A percentile compares a stretch with the other conserved stretches of the same genome.
Conservation (phyloP, 257 asterid species). For the Solanum acaule region DNA sequence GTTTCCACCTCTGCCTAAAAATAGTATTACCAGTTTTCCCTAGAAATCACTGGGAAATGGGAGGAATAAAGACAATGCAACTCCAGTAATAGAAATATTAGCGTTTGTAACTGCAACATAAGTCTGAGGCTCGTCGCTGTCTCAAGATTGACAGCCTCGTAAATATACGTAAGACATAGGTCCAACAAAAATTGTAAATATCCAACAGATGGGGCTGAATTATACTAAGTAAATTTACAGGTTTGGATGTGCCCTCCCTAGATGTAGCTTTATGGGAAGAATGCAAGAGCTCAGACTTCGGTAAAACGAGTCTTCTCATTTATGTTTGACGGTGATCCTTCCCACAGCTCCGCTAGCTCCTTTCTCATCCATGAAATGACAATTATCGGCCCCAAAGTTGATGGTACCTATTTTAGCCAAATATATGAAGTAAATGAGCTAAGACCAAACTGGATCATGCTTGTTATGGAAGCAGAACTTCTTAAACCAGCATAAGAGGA, state of each 20-base stretch:
- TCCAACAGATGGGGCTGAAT: background rate
- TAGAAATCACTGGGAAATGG: background rate
- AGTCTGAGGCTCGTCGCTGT: background rate
- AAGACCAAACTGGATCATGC: background rate
- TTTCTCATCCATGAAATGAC: conserved; percentile 71
- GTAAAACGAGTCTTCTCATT: conserved; percentile 50
- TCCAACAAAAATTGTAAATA: background rate
- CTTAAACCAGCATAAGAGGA: background rate
- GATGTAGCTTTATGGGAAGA: background rate
- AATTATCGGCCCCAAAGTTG: conserved; percentile 78
- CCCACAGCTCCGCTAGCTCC: conserved; percentile 85
- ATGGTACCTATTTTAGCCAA: conserved; percentile 57
- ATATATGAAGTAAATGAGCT: background rate
- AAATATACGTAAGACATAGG: background rate
- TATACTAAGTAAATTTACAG: background rate
- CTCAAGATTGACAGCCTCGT: background rate
- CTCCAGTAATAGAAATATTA: background rate
- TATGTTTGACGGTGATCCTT: conserved; percentile 37
- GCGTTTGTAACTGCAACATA: background rate
- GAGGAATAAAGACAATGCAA: background rate
- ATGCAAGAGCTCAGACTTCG: conserved; percentile 30
- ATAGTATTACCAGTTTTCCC: background rate
- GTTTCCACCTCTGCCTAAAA: background rate
- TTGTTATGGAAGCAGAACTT: background rate
- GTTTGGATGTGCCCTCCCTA: background rate